phyloP scores from a whole-genome alignment of 257 asterid species.

The Forsythia suspensa region DNA sequence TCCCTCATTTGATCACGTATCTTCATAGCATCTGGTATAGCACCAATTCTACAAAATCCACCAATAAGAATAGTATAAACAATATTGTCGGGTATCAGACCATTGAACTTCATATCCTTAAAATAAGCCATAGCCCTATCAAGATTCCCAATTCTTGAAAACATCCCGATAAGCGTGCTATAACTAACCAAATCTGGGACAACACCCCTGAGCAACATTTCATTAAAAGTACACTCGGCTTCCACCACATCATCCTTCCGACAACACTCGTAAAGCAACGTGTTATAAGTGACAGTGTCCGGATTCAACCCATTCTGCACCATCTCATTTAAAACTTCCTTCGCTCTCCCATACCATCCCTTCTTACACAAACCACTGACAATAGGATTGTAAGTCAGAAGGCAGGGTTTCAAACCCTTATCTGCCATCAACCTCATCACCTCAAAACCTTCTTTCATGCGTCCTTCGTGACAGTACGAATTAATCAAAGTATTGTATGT shows the following conservation, averaged over 20 bases:
- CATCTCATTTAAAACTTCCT: constrained; percentile 51
- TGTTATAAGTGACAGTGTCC: constrained; percentile 58
- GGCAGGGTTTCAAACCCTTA: constrained; percentile 58
- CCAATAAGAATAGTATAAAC: constrained; percentile 67
- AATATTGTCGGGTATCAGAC: constrained; percentile 59
- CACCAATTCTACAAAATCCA: constrained; percentile 61
- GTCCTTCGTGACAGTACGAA: constrained; percentile 54
- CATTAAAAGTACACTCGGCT: constrained; percentile 46
- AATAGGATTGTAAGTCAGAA: constrained; percentile 61
- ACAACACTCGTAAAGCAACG: constrained; percentile 61
- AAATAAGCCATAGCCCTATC: constrained; percentile 45
- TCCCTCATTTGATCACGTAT: constrained; percentile 66
- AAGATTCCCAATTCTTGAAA: constrained; percentile 57
- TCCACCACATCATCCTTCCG: constrained; percentile 45
- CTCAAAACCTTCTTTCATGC: constrained; percentile 44
- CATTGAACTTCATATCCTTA: constrained; percentile 46
- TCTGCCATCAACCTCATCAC: constrained; percentile 47
- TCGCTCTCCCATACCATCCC: constrained; percentile 53
- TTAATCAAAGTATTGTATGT: constrained; percentile 68
- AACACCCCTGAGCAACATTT: constrained; percentile 44
- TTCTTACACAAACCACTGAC: constrained; percentile 63
- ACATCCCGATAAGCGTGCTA: constrained; percentile 59
- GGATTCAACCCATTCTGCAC: constrained; percentile 47
- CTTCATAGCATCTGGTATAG: constrained; percentile 59
- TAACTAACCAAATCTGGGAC: constrained; percentile 64